Percentiles rank a stretch among this genome's conserved stretches.
phyloP scores from a whole-genome alignment of 768 basidiomycete species.

The Neoboletus brunneissimus region DNA sequence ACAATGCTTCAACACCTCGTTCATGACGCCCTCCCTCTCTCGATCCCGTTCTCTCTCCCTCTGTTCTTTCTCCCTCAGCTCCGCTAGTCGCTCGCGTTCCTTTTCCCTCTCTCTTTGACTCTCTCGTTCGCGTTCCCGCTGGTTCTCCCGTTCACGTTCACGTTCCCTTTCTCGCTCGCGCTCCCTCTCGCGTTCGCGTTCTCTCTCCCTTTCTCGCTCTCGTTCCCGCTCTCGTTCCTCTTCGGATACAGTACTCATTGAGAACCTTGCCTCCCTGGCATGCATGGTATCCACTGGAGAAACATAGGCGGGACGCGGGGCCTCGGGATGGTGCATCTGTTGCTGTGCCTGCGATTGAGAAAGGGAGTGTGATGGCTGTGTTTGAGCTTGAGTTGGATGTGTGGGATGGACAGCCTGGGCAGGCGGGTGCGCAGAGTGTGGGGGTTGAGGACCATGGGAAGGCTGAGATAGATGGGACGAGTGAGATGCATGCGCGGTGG shows the following conservation, averaged over 20 bases:
- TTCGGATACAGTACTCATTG: constrained; percentile 7
- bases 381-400: constrained; percentile 20
- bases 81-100: constrained; percentile 23
- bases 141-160: constrained; percentile 17
- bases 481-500: constrained; percentile 11
- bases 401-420: constrained; percentile 14
- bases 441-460: constrained; percentile 14
- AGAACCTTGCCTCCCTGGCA: constrained; percentile 20
- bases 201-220: constrained; percentile 20
- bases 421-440: constrained; percentile 13
- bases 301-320: constrained; percentile 22
- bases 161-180: constrained; percentile 23
- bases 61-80: constrained; percentile 22
- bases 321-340: constrained; percentile 26
- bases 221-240: constrained; percentile 24
- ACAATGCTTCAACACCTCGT: constrained; percentile 47
- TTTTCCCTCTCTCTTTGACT: constrained; percentile 22
- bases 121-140: constrained; percentile 23
- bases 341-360: constrained; percentile 28
- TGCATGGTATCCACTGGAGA: constrained; percentile 32
- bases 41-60: constrained; percentile 23
- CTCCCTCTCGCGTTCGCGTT: constrained; percentile 18
- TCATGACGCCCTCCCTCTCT: constrained; percentile 24
- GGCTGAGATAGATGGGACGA: constrained; percentile 14
- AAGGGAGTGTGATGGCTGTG: constrained; percentile 27